Conservation (phyloP, 495 filamentous ascomycete genomes). For the Xylaria cubensis region DNA sequence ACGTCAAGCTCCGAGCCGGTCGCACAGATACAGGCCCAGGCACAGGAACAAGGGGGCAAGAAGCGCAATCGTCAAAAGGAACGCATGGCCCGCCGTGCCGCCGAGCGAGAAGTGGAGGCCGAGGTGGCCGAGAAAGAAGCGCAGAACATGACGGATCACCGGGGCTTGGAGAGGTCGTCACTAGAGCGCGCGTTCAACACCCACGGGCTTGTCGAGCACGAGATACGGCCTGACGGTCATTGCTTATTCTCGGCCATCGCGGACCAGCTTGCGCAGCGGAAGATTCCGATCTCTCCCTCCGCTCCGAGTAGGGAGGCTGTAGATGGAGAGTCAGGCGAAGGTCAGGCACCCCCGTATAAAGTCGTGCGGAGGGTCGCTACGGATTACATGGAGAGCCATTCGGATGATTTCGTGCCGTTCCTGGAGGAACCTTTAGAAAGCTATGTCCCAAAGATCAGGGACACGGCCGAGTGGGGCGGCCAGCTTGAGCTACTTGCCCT, state of each 20-base stretch:
- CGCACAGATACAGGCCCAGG: conserved; percentile 34
- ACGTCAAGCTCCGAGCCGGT: conserved; percentile 24
- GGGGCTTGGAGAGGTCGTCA: conserved; percentile 69
- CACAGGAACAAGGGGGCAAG: conserved; percentile 49
- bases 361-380: conserved; percentile 63
- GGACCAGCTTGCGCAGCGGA: conserved; percentile 68
- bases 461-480: conserved; percentile 97
- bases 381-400: conserved; percentile 58
- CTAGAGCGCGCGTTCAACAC: conserved; percentile 68
- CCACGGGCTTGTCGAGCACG: conserved; percentile 71
- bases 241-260: conserved; percentile 95
- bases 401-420: conserved; percentile 68
- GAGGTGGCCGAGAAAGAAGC: conserved; percentile 77
- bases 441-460: conserved; percentile 77
- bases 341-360: conserved; percentile 53
- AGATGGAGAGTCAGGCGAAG: not conserved
- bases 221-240: conserved; percentile 89
- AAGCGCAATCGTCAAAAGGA: conserved; percentile 94
- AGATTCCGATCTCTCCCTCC: conserved; percentile 42
- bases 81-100: conserved; percentile 84
- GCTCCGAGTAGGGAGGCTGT: not conserved
- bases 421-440: conserved; percentile 79
- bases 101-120: conserved; percentile 74
- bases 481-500: conserved; percentile 88
- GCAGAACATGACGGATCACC: conserved; percentile 72